phyloP scores from a whole-genome alignment of 2,329 filamentous ascomycete species.

The Penicillium sp. region DNA sequence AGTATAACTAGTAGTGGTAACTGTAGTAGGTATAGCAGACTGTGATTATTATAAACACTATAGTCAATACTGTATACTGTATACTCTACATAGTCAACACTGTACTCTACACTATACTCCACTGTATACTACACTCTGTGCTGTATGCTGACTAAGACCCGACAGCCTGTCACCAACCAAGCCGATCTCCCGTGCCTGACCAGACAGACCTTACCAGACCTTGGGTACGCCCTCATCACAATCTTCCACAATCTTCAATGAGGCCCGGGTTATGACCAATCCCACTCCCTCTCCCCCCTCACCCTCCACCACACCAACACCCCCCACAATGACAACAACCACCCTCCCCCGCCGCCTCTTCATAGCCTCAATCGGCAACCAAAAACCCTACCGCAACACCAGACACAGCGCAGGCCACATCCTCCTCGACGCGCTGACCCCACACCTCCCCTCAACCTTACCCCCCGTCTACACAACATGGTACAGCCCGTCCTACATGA shows the following conservation, averaged over 20 bases:
- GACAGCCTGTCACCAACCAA: constrained; percentile 10
- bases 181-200: constrained; percentile 26
- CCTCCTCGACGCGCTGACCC: constrained; percentile 63
- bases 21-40: too few species aligned
- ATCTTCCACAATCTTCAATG: too few species aligned
- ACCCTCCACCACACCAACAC: too few species aligned
- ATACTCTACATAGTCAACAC: neutral
- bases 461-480: constrained; percentile 48
- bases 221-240: too few species aligned
- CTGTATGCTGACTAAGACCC: constrained; percentile 12
- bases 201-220: constrained; percentile 1
- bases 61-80: too few species aligned
- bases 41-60: too few species aligned
- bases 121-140: too few species aligned
- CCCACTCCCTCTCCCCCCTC: too few species aligned
- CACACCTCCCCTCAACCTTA: constrained; percentile 37
- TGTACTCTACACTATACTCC: neutral
- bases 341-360: constrained; percentile 59
- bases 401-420: constrained; percentile 88
- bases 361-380: constrained; percentile 87
- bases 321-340: neutral
- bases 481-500: constrained; percentile 82
- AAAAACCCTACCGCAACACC: constrained; percentile 71
- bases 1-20: too few species aligned
- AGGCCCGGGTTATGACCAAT: too few species aligned